These are phyloP conservation scores for Cordyceps fumosorosea DNA, from an alignment of 2,329 filamentous ascomycete genomes.

Conservation along the genomic window DNA sequence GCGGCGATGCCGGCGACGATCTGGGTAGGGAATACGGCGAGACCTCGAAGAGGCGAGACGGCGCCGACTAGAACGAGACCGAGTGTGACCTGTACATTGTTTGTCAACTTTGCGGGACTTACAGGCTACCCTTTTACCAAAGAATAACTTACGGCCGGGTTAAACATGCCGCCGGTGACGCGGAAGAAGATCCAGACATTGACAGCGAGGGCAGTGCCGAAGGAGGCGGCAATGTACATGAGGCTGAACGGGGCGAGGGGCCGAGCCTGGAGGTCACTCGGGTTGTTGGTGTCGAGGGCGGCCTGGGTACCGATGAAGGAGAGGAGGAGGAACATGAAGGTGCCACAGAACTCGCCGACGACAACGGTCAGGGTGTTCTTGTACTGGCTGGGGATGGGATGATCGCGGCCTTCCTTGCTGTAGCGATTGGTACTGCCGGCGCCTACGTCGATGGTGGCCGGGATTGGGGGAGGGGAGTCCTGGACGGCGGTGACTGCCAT, in stretches of 20 bases:
- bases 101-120: not conserved
- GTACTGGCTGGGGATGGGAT: not conserved
- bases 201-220: slow-evolving; percentile 43
- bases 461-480: not conserved
- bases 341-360: slow-evolving; percentile 45
- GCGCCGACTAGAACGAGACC: slow-evolving; percentile 53
- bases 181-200: slow-evolving; percentile 53
- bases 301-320: slow-evolving; percentile 35
- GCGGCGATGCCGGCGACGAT: slow-evolving; percentile 53
- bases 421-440: not conserved
- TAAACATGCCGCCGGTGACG: slow-evolving; percentile 46
- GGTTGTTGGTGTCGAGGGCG: slow-evolving; percentile 27
- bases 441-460: not conserved
- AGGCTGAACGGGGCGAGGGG: slow-evolving; percentile 30
- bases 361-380: not conserved
- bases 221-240: slow-evolving; percentile 43
- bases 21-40: slow-evolving; percentile 49
- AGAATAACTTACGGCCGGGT: slow-evolving; percentile 37
- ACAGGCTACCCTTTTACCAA: not conserved
- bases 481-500: not conserved
- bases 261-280: slow-evolving; percentile 18
- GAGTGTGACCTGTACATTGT: slow-evolving; percentile 42
- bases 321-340: slow-evolving; percentile 46
- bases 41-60: slow-evolving; percentile 44
- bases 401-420: not conserved